A percentile compares a stretch with the other conserved stretches of the same genome.
phyloP scores from a whole-genome alignment of 2,329 filamentous ascomycete genomes.

The Beauveria brongniartii region DNA sequence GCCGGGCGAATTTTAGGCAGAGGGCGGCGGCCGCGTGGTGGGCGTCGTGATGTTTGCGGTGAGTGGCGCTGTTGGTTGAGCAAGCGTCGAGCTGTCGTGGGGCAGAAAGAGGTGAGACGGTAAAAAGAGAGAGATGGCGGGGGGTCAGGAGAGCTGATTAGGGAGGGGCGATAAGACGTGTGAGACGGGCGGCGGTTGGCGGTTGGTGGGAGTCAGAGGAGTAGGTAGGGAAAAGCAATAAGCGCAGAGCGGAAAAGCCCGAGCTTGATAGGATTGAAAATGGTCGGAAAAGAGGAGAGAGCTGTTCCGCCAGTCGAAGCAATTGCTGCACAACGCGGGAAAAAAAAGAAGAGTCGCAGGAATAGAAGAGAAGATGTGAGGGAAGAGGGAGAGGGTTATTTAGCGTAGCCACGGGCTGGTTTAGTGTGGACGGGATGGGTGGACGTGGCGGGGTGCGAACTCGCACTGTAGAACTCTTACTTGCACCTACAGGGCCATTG shows the following conservation, averaged over 20 bases:
- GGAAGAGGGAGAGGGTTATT: slow-evolving; percentile 6
- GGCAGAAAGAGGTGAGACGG: neutral
- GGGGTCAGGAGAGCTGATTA: slow-evolving; percentile 9
- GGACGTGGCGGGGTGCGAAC: neutral
- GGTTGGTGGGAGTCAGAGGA: slow-evolving; percentile 3
- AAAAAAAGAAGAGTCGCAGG: neutral
- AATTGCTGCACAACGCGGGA: slow-evolving; percentile 9
- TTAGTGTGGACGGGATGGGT: neutral
- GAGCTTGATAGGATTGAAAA: neutral
- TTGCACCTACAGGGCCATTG: neutral
- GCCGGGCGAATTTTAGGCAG: neutral
- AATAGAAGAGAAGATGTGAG: neutral
- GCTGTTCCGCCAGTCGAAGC: slow-evolving; percentile 6
- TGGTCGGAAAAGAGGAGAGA: neutral
- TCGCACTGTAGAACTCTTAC: neutral
- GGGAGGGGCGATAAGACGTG: slow-evolving; percentile 12
- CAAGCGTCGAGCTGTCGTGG: slow-evolving; percentile 9
- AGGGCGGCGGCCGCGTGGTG: neutral
- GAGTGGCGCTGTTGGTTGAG: slow-evolving; percentile 8
- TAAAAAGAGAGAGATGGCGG: slow-evolving; percentile 3
- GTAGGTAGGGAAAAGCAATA: neutral
- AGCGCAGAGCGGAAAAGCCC: neutral
- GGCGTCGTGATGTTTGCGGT: neutral
- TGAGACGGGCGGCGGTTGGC: neutral
- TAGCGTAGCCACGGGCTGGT: neutral